These are phyloP conservation scores for Aspergillus funiculosus DNA, from an alignment of 495 filamentous ascomycete genomes.

Conservation along the genomic window DNA sequence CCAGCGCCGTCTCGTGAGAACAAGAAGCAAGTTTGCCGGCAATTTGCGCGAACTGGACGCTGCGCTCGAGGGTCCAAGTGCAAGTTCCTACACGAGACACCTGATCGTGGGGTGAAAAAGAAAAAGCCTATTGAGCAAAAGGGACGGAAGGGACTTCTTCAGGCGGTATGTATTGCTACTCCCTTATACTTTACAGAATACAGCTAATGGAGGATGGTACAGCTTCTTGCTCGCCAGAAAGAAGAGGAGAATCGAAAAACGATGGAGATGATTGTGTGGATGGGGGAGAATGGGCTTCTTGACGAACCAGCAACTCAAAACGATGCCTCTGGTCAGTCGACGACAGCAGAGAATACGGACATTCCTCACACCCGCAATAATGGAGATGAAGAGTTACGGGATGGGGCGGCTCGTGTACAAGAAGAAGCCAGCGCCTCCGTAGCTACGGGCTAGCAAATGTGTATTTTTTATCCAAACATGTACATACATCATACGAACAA, in stretches of 20 bases:
- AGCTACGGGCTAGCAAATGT: too few species aligned
- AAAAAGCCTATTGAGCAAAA: conserved; percentile 28
- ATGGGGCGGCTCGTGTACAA: too few species aligned
- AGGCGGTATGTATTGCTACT: conserved; percentile 39
- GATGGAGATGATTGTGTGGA: conserved; percentile 41
- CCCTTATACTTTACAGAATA: not conserved
- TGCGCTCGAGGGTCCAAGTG: conserved; percentile 44
- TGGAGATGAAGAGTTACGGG: too few species aligned
- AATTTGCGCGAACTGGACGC: conserved; percentile 42
- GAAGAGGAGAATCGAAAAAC: conserved; percentile 38
- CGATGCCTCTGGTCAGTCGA: not conserved
- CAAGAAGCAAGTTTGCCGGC: conserved; percentile 37
- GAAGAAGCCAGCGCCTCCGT: too few species aligned
- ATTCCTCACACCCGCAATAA: too few species aligned
- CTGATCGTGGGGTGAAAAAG: conserved; percentile 31
- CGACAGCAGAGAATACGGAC: too few species aligned
- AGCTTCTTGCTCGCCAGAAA: conserved; percentile 46
- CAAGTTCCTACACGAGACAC: conserved; percentile 40
- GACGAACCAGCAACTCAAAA: conserved; percentile 5
- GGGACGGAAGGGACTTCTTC: conserved; percentile 44
- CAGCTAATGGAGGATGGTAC: conserved; percentile 15
- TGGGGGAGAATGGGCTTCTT: conserved; percentile 37
- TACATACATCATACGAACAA: too few species aligned
- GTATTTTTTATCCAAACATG: too few species aligned
- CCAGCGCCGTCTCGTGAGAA: conserved; percentile 37